A percentile compares a stretch with the other conserved stretches of the same genome.
phyloP scores from a whole-genome alignment of 2,329 filamentous ascomycete genomes.

The Dryadomyces quercivorus region DNA sequence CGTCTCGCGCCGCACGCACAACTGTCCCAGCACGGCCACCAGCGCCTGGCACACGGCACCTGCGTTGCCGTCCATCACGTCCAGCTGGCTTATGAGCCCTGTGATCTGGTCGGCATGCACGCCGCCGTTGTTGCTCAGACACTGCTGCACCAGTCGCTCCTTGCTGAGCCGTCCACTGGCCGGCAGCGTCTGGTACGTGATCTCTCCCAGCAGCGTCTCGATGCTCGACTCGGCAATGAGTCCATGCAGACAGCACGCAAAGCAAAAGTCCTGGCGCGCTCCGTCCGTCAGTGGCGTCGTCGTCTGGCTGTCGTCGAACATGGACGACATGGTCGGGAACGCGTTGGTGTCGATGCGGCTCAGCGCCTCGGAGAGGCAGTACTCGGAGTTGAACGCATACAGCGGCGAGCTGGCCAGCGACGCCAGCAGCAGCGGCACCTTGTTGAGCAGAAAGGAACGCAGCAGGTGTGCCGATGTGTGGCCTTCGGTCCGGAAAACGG shows the following conservation, averaged over 20 bases:
- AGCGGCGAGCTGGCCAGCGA: conserved; percentile 42
- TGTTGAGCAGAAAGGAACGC: conserved; percentile 74
- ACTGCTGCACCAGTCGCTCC: conserved; percentile 67
- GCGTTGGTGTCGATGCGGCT: conserved; percentile 71
- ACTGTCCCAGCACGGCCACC: conserved; percentile 55
- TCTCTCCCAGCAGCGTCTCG: conserved; percentile 69
- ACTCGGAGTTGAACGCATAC: conserved; percentile 64
- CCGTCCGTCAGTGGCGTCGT: conserved; percentile 46
- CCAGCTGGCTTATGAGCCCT: conserved; percentile 66
- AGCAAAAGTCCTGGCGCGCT: conserved; percentile 64
- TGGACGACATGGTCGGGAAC: conserved; percentile 47
- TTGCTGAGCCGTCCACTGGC: conserved; percentile 64
- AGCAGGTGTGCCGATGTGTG: conserved; percentile 55
- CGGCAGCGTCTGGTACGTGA: conserved; percentile 68
- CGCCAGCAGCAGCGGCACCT: conserved; percentile 41
- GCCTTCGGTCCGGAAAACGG: conserved; percentile 55
- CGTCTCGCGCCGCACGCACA: conserved; percentile 64
- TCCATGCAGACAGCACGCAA: conserved; percentile 77
- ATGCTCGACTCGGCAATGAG: conserved; percentile 71
- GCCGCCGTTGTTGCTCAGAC: conserved; percentile 27
- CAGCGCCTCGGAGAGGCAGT: conserved; percentile 58
- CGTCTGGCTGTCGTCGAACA: conserved; percentile 47
- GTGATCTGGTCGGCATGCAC: conserved; percentile 42
- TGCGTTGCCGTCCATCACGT: conserved; percentile 84
- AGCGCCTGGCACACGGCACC: conserved; percentile 73